Conservation (phyloP, 495 filamentous ascomycete genomes). For the Hypoxylon fragiforme region DNA sequence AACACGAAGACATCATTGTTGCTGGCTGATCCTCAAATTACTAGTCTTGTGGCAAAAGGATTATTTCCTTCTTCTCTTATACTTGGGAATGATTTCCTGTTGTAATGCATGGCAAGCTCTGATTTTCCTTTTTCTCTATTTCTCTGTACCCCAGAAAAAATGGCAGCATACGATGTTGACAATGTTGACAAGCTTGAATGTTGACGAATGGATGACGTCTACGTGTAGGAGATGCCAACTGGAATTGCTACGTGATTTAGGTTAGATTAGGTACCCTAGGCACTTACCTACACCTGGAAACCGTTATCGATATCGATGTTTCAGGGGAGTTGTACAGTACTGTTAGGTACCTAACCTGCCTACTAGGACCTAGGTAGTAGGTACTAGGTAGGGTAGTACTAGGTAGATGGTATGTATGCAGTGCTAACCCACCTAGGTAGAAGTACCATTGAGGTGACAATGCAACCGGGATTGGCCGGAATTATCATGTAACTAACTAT, state of each 20-base stretch:
- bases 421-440: background rate
- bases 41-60: slow-evolving; percentile 7
- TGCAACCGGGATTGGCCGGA: too few species aligned
- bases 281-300: background rate
- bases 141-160: too few species aligned
- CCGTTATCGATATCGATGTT: background rate
- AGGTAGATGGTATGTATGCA: background rate
- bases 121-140: too few species aligned
- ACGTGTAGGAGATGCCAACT: slow-evolving; percentile 15
- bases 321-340: too few species aligned
- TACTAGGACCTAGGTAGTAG: background rate
- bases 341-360: background rate
- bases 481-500: too few species aligned
- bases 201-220: slow-evolving; percentile 33
- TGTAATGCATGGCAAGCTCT: slow-evolving; percentile 14
- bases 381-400: background rate
- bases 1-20: slow-evolving; percentile 41
- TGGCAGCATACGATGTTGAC: background rate
- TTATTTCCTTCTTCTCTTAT: slow-evolving; percentile 5
- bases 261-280: background rate
- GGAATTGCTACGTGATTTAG: background rate
- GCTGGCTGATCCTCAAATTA: slow-evolving; percentile 9
- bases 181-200: too few species aligned
- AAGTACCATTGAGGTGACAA: too few species aligned
- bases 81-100: background rate